Evolutionary conservation across 768 basidiomycete genomes (phyloP).

Genomic region (Dendrothele bispora): DNA sequence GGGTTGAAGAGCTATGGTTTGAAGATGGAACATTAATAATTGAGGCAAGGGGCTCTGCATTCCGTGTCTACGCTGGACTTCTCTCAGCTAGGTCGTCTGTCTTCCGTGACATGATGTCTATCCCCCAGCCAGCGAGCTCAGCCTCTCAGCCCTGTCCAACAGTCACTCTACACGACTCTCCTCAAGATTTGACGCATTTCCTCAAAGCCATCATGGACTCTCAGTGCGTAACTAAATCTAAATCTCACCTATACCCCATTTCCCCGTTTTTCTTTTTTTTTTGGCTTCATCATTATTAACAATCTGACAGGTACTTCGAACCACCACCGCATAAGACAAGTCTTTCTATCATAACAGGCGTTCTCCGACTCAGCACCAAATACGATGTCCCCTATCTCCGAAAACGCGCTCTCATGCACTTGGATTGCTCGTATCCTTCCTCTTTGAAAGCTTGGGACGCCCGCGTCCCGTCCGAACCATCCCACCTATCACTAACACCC

Average conservation of each 20-base stretch:
- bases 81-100: conserved; percentile 33
- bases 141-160: conserved; percentile 29
- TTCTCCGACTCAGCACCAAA: conserved; percentile 38
- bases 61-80: conserved; percentile 35
- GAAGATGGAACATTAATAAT: conserved; percentile 43
- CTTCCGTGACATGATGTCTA: conserved; percentile 38
- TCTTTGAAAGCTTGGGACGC: conserved; percentile 32
- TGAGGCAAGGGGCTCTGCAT: conserved; percentile 31
- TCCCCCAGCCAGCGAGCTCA: conserved; percentile 33
- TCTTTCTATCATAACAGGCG: conserved; percentile 28
- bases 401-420: conserved; percentile 31
- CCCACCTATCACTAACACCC: too few species aligned
- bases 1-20: conserved; percentile 32
- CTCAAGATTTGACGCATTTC: conserved; percentile 32
- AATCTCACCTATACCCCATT: conserved; percentile 31
- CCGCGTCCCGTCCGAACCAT: conserved; percentile 35
- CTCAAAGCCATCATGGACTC: conserved; percentile 29
- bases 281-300: background rate
- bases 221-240: conserved; percentile 19
- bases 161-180: conserved; percentile 33
- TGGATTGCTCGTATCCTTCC: conserved; percentile 35
- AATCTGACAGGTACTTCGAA: conserved; percentile 28
- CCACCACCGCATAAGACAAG: conserved; percentile 31
- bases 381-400: conserved; percentile 37
- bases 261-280: background rate